Percentiles rank a stretch among this genome's conserved stretches.
Conservation (phyloP, 2,329 filamentous ascomycete genomes). For the Aspergillus awamori region DNA sequence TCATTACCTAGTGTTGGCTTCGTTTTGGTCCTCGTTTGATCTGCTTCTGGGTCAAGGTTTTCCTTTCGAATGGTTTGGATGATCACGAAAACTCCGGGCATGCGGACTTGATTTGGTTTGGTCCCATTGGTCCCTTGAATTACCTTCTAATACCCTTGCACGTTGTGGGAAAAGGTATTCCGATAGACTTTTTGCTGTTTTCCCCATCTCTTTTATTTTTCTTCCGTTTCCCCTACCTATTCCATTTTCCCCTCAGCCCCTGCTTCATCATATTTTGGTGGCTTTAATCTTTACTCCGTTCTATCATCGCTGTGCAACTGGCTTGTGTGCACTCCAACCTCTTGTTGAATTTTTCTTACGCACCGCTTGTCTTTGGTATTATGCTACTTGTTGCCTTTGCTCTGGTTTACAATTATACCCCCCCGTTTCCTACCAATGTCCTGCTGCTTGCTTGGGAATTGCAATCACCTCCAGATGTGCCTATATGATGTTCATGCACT, state of each 20-base stretch:
- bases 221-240: constrained; percentile 16
- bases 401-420: constrained; percentile 19
- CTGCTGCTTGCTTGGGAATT: constrained; percentile 7
- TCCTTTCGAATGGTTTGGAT: constrained; percentile 16
- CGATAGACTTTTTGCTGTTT: constrained; percentile 27
- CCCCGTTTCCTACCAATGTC: constrained; percentile 9
- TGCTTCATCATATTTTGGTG: not conserved
- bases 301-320: constrained; percentile 1
- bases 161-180: constrained; percentile 26
- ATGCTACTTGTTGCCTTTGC: constrained; percentile 1
- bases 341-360: not conserved
- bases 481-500: constrained; percentile 15
- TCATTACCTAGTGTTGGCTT: constrained; percentile 12
- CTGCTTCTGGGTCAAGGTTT: constrained; percentile 17
- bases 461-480: constrained; percentile 7
- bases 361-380: not conserved
- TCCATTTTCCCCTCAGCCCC: not conserved
- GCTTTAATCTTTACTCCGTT: constrained; percentile 7
- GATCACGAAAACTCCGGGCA: constrained; percentile 15
- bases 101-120: constrained; percentile 24
- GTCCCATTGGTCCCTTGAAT: constrained; percentile 20
- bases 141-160: constrained; percentile 28
- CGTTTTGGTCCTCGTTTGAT: constrained; percentile 15
- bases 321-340: not conserved
- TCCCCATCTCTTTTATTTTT: constrained; percentile 6